Base-by-base conservation (phyloP, 169 alveolate genomes). In the Plasmodium reichenowi region DNA sequence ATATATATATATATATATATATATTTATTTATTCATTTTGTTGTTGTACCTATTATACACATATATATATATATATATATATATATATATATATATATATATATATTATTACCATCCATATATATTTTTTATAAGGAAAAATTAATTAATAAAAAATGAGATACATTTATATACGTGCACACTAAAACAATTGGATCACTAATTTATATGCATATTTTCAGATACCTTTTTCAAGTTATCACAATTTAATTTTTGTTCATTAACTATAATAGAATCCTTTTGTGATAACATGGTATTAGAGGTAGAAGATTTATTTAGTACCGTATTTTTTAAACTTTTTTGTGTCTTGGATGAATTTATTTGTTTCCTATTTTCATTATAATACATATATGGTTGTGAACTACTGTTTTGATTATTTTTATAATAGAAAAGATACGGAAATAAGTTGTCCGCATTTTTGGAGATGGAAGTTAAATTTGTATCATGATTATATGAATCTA, bases 351-450 rank as follows among this genome's bases (percentile, higher is more conserved):
- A 20, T 10, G 9, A 12, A 67, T 15, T 67, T n/a, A 8, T 9
- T 5, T 7, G 29, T 15, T 67, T 38, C n/a, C 2, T 13, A 32
- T 17, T 67, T 54, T 66, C 43, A 66, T 38, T 66, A 9, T 9
- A n/a, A 38, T 66, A 66, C 43, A n/a, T 24, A 32, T 66, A 66
- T 17, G 74, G 50, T 1, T 38, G 47, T 9, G 22, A 20, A 50
- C 26, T 12, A 48, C 48, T 20, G 26, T 26, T 71, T 3, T 48
- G 66, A 1, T 13, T 22, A 50, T 17, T 24, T 10, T 71, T 47
- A 22, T 71, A 52, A 50, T 71, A 71, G 52, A 71, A 71, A 22
- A 71, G 20, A 17, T 71, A 50, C 2, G 80, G 80, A 24, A 71
- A 71, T 17, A 56, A 13, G 1, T 48, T 20, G 12, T 71, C 80